Base-by-base conservation (phyloP, 495 filamentous ascomycete species). In the Monascus purpureus region DNA sequence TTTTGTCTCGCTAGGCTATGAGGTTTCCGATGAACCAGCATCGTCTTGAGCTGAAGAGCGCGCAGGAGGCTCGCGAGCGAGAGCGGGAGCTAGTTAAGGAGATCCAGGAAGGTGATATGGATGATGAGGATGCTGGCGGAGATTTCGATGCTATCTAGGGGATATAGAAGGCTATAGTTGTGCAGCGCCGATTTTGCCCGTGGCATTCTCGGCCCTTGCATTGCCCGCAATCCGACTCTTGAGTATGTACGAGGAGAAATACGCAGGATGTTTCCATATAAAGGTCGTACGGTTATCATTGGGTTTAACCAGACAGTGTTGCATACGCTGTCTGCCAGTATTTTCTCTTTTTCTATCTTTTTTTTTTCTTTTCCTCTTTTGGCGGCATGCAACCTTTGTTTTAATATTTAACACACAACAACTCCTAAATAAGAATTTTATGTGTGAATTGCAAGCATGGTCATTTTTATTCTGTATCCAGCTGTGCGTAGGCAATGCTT, bases 1-100 rank as follows among this genome's bases (percentile, higher is more conserved):
- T 35, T 26, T 19, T 11, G 5, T 25, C 19, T 12, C 25, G 33
- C 14, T 38, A 93, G 84, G 88, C 90, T 14, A 97, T 97, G 90
- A 70, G 92, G 11, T 97, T 94, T 64, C 90, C 90, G 6, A 94
- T 95, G 88, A 95, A 97, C 61, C 86, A 94, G 61, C 88, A 96
- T 61, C 72, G 90, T n/a, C 67, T 94, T 17, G 90, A 96, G 59
- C 65, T 96, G 31, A 94, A 93, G 75, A 96, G 90, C 47, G 90
- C 92, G 2, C 87, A 94, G 55, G 90, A 96, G 59, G 90, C 90
- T 13, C 75, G 90, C 25, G 90, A 97, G 60, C 71, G 90, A 25
- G 90, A 97, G 63, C 68, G 92, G 17, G 90, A 97, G 55, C 67
- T 97, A 59, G 90, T 88, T 29, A 97, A 96, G 72, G 90, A 97